Base-by-base conservation (phyloP, 2,329 filamentous ascomycete species). In the Aspergillus jensenii region DNA sequence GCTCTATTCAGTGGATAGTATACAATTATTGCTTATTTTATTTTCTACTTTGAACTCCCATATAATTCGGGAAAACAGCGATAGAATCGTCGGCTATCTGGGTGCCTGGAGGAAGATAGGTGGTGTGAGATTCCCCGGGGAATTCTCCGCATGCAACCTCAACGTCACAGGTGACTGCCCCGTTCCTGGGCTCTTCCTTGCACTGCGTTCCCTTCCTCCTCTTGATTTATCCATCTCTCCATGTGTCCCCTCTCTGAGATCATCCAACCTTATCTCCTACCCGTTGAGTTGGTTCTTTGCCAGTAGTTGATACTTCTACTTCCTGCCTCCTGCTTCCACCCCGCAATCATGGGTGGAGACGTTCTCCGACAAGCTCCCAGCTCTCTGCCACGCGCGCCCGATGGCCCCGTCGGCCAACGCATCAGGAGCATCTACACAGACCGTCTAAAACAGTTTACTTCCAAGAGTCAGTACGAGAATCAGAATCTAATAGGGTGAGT, bases 341-440 rank as follows among this genome's bases (percentile, higher is more conserved):
- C 58, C 60, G 50, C 55, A 27, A 14, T 44, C 45, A 63, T 62
- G 61, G 60, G 68, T 68, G 68, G 69, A 62, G 67, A 65, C 53
- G 57, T 61, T 59, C 65, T 63, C 64, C 62, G 63, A 62, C 55
- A 58, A 68, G 68, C 72, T 69, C 65, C 68, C 44, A 73, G 68
- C 60, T 70, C 76, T 33, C 81, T 84, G 65, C 82, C 83, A 52
- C 77, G 79, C 66, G 74, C 82, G 49, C 78, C 79, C 37, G 68
- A 76, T 55, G 74, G 77, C 56, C 84, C 84, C 19, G 82, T 85
- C 59, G 91, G 91, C 63, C 90, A 95, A 76, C 86, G 89, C 72
- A 97, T 96, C 74, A 83, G 87, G 66, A 86, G 85, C 72, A 91
- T 97, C 75, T 96, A 96, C 78, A 89, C 87, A 69, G 87, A 91